phyloP scores from a whole-genome alignment of 148 eudicot species.

The Vaccinium myrtillus region DNA sequence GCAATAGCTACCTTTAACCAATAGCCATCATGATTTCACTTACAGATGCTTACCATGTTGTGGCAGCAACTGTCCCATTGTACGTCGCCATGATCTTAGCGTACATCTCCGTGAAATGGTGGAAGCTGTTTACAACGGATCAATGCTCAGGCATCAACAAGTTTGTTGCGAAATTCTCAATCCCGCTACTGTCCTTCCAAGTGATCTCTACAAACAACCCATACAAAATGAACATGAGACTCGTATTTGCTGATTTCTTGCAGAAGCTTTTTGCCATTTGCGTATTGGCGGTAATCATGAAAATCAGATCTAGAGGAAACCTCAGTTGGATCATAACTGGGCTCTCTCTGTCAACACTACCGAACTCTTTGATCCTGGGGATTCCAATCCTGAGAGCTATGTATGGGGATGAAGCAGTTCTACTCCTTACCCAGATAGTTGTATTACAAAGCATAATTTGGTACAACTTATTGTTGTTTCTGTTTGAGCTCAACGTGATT shows the following conservation, averaged over 20 bases:
- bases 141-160: constrained; percentile 60
- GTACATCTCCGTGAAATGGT: constrained; percentile 41
- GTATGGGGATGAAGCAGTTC: constrained; percentile 42
- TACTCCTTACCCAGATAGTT: constrained; percentile 42
- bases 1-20: constrained; percentile 10
- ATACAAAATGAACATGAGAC: constrained; percentile 44
- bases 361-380: constrained; percentile 53
- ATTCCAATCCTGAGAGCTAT: constrained; percentile 49
- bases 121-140: constrained; percentile 44
- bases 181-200: constrained; percentile 52
- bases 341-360: constrained; percentile 46
- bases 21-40: constrained; percentile 36
- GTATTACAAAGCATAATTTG: constrained; percentile 49
- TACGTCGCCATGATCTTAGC: constrained; percentile 52
- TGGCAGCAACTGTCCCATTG: constrained; percentile 42
- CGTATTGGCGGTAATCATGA: constrained; percentile 24
- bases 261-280: constrained; percentile 43
- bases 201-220: constrained; percentile 47
- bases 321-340: constrained; percentile 51
- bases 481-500: constrained; percentile 41
- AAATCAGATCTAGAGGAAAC: constrained; percentile 32
- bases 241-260: constrained; percentile 39
- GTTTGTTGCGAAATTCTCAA: constrained; percentile 51
- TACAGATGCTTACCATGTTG: constrained; percentile 31
- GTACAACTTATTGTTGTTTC: constrained; percentile 46